Evolutionary conservation across 2,329 filamentous ascomycete species (phyloP).

Genomic region (Neophaeococcomyces aloes): DNA sequence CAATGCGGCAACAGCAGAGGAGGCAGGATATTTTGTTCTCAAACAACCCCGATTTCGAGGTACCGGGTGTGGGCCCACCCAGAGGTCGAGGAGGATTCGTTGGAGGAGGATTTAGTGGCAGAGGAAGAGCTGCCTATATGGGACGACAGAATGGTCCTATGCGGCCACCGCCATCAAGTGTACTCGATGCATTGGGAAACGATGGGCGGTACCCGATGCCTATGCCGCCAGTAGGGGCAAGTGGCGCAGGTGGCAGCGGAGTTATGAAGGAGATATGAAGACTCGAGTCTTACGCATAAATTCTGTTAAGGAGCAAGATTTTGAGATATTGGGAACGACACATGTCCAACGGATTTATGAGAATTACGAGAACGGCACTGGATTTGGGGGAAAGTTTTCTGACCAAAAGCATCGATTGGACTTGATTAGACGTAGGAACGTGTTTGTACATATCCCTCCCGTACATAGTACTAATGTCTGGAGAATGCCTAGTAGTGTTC

Average conservation of each 20-base stretch:
- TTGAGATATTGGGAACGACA: too few species aligned
- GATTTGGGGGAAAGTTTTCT: too few species aligned
- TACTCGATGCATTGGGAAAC: background rate
- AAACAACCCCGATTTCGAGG: conserved; percentile 74
- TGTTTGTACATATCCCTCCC: too few species aligned
- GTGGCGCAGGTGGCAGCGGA: background rate
- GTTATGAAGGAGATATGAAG: background rate
- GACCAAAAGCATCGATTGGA: too few species aligned
- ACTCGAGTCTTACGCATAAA: background rate
- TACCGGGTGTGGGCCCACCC: conserved; percentile 40
- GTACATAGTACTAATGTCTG: too few species aligned
- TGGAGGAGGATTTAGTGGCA: conserved; percentile 10
- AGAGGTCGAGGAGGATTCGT: conserved; percentile 4
- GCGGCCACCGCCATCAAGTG: conserved; percentile 5
- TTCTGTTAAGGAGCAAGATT: too few species aligned
- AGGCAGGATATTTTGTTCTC: conserved; percentile 64
- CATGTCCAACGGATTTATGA: too few species aligned
- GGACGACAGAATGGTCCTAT: conserved; percentile 1
- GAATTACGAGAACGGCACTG: too few species aligned
- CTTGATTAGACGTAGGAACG: too few species aligned
- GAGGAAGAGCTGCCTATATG: conserved; percentile 9
- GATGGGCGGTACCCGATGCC: conserved; percentile 6
- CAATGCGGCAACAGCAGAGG: conserved; percentile 28
- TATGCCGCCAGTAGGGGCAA: background rate
- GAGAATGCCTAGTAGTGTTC: too few species aligned